phyloP scores from a whole-genome alignment of 2,329 filamentous ascomycete genomes.

The Curvularia sp. region DNA sequence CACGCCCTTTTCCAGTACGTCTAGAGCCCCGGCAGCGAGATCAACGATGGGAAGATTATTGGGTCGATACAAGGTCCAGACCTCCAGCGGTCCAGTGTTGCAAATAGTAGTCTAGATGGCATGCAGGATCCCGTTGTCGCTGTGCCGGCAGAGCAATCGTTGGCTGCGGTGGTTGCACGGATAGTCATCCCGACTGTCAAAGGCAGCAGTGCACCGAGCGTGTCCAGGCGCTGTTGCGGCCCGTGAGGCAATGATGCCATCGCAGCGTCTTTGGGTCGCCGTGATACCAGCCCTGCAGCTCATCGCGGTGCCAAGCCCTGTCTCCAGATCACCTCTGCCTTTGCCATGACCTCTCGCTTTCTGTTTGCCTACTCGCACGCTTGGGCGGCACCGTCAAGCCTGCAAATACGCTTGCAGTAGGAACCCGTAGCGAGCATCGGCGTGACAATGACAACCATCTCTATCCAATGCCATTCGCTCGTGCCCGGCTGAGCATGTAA shows the following conservation, averaged over 20 bases:
- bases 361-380: conserved; percentile 40
- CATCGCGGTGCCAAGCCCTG: conserved; percentile 17
- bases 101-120: conserved; percentile 22
- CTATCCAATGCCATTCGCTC: conserved; percentile 32
- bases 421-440: conserved; percentile 28
- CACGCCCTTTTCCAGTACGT: conserved; percentile 7
- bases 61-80: conserved; percentile 9
- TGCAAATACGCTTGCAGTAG: conserved; percentile 45
- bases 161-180: conserved; percentile 37
- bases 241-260: conserved; percentile 22
- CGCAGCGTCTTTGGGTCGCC: conserved; percentile 19
- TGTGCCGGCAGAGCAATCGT: conserved; percentile 26
- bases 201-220: conserved; percentile 26
- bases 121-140: conserved; percentile 37
- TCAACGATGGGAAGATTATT: conserved; percentile 12
- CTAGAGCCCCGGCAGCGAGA: conserved; percentile 28
- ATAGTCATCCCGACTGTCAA: conserved; percentile 28
- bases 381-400: conserved; percentile 36
- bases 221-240: conserved; percentile 24
- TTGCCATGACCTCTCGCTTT: conserved; percentile 22
- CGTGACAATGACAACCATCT: conserved; percentile 42
- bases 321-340: conserved; percentile 10
- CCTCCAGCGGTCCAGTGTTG: conserved; percentile 23
- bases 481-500: conserved; percentile 35
- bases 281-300: conserved; percentile 25